A percentile compares a stretch with the other conserved stretches of the same genome.
These are phyloP conservation scores for Diplosphaera chodatii DNA, from an alignment of 139 green algal genomes.

Conservation along the genomic window DNA sequence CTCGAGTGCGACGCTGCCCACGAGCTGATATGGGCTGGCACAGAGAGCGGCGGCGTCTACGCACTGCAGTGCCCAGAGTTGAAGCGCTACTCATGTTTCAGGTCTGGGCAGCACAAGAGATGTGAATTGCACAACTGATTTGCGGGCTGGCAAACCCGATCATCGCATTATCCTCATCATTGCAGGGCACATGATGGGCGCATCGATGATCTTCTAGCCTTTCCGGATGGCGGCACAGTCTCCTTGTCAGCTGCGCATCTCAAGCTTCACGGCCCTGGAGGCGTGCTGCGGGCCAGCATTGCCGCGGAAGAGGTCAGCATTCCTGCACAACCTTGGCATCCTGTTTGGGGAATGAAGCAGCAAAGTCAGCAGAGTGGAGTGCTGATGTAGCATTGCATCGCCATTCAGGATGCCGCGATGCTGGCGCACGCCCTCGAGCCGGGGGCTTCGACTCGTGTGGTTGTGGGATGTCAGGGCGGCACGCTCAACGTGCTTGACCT, in stretches of 20 bases:
- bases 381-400: background rate
- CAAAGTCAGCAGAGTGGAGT: too few relatives aligned
- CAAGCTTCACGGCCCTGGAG: conserved; percentile 26
- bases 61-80: conserved; percentile 27
- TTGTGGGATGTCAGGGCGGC: conserved; percentile 22
- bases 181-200: conserved; percentile 14
- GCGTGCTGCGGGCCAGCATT: conserved; percentile 17
- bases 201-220: conserved; percentile 32
- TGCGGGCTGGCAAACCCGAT: too few relatives aligned
- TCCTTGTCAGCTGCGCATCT: conserved; percentile 26
- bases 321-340: background rate
- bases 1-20: background rate
- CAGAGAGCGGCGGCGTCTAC: conserved; percentile 12
- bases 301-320: conserved; percentile 16
- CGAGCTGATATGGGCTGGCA: conserved; percentile 27
- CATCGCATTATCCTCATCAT: too few relatives aligned
- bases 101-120: too few relatives aligned
- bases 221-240: conserved; percentile 26
- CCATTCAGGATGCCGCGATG: conserved; percentile 22
- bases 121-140: too few relatives aligned
- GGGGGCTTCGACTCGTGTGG: background rate
- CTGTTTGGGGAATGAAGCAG: too few relatives aligned
- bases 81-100: conserved; percentile 29
- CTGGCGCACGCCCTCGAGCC: conserved; percentile 18
- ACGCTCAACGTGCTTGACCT: conserved; percentile 28